A percentile compares a stretch with the other conserved stretches of the same genome.
Evolutionary conservation across 768 basidiomycete species (phyloP).

Genomic region (Mycena rebaudengoi): DNA sequence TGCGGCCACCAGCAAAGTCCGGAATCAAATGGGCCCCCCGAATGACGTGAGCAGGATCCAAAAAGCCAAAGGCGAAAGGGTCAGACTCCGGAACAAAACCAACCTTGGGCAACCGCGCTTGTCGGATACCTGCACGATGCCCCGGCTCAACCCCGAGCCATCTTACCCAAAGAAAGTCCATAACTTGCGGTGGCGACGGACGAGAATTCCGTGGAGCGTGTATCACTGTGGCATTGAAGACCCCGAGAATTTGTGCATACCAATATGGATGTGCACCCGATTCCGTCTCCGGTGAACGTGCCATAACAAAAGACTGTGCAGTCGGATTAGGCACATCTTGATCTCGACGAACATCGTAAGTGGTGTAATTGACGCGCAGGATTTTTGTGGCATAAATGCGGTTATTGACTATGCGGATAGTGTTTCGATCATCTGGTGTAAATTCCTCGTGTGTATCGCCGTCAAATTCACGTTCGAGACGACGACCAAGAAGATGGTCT

Average conservation of each 20-base stretch:
- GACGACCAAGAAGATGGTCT: slow-evolving; percentile 43
- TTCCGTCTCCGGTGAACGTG: slow-evolving; percentile 17
- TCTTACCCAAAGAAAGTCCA: slow-evolving; percentile 40
- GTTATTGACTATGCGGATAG: slow-evolving; percentile 28
- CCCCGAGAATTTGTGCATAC: slow-evolving; percentile 35
- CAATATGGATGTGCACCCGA: slow-evolving; percentile 25
- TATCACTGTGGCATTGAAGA: slow-evolving; percentile 32
- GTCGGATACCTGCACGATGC: slow-evolving; percentile 23
- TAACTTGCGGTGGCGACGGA: not conserved
- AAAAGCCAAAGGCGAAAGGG: slow-evolving; percentile 44
- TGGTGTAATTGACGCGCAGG: slow-evolving; percentile 45
- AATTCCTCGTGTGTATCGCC: slow-evolving; percentile 38
- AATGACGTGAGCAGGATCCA: slow-evolving; percentile 46
- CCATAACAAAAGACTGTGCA: slow-evolving; percentile 35
- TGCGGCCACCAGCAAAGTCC: slow-evolving; percentile 29
- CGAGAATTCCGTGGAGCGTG: slow-evolving; percentile 12
- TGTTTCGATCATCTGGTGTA: slow-evolving; percentile 30
- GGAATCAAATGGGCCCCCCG: slow-evolving; percentile 46
- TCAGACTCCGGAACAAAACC: slow-evolving; percentile 35
- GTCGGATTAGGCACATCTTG: slow-evolving; percentile 43
- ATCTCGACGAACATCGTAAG: slow-evolving; percentile 42
- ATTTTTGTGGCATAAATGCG: slow-evolving; percentile 36
- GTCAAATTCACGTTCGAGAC: slow-evolving; percentile 34
- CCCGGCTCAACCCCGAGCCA: slow-evolving; percentile 31
- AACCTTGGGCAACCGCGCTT: slow-evolving; percentile 34